A percentile compares a stretch with the other conserved stretches of the same genome.
Conservation (phyloP, 2,329 filamentous ascomycete species). For the Talaromyces sp. region DNA sequence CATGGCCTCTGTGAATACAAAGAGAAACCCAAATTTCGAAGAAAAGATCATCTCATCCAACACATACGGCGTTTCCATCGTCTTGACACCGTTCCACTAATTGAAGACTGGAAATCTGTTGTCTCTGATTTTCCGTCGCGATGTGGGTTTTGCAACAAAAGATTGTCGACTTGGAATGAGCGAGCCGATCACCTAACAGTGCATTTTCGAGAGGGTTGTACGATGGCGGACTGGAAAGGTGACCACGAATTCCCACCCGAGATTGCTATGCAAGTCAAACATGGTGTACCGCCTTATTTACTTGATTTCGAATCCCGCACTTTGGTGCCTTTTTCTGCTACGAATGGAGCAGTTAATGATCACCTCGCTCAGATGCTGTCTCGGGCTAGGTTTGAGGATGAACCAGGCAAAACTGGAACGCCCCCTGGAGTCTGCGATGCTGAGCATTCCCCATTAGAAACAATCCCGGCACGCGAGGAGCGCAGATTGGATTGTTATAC, state of each 20-base stretch:
- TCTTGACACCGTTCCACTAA: not conserved
- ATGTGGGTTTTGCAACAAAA: not conserved
- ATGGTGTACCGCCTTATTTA: conserved; percentile 25
- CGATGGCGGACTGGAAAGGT: not conserved
- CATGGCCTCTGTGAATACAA: not conserved
- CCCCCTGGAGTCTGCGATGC: not conserved
- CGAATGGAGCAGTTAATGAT: conserved; percentile 13
- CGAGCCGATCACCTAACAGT: not conserved
- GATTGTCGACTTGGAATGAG: not conserved
- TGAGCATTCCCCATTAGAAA: not conserved
- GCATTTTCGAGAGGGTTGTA: not conserved
- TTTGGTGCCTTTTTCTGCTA: conserved; percentile 25
- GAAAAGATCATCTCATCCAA: not conserved
- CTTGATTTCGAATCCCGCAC: conserved; percentile 21
- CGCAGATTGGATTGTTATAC: conserved; percentile 7
- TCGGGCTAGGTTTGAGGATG: conserved; percentile 5
- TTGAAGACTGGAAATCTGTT: not conserved
- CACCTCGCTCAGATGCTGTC: conserved; percentile 24
- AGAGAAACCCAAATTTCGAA: not conserved
- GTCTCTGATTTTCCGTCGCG: not conserved
- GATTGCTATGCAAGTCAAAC: too few relatives aligned
- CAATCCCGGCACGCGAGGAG: not conserved
- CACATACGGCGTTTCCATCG: not conserved
- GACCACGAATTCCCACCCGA: too few relatives aligned
- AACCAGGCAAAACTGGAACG: not conserved